These are phyloP conservation scores for Penicillium sclerotigenum DNA, from an alignment of 2,329 filamentous ascomycete genomes.

Conservation along the genomic window DNA sequence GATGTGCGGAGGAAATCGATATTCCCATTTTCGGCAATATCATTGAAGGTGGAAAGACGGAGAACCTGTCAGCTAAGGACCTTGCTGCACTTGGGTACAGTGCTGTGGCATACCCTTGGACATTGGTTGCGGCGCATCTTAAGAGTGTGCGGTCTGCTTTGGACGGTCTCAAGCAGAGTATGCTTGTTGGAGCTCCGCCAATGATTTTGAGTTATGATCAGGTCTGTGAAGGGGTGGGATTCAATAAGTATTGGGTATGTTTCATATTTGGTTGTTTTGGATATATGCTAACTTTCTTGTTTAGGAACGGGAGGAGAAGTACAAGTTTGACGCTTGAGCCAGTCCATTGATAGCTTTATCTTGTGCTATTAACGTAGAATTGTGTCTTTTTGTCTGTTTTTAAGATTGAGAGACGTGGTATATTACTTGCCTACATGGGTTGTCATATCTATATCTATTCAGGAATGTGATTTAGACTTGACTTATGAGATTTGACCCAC, in stretches of 20 bases:
- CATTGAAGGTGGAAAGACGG: not conserved
- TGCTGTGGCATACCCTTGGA: not conserved
- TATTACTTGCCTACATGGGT: not conserved
- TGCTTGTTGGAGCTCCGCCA: conserved; percentile 43
- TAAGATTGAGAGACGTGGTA: not conserved
- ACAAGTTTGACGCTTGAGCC: conserved; percentile 13
- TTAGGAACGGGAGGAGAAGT: conserved; percentile 18
- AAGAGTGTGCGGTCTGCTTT: conserved; percentile 38
- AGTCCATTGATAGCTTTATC: not conserved
- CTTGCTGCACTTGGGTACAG: not conserved
- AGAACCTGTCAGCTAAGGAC: not conserved
- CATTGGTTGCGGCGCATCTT: conserved; percentile 25
- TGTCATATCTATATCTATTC: not conserved
- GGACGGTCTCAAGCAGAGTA: conserved; percentile 42
- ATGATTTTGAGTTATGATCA: conserved; percentile 45
- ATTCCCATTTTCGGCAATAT: not conserved
- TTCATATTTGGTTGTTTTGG: not conserved
- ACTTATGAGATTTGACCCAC: not conserved
- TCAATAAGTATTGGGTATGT: conserved; percentile 44
- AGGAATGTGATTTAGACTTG: not conserved
- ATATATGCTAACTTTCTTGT: conserved; percentile 28
- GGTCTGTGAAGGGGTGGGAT: conserved; percentile 46
- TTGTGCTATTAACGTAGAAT: not conserved
- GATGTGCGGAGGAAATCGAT: not conserved
- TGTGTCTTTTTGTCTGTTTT: not conserved